A percentile compares a stretch with the other conserved stretches of the same genome.
These are phyloP conservation scores for Termitomyces sp. DNA, from an alignment of 768 basidiomycete genomes.

Conservation along the genomic window DNA sequence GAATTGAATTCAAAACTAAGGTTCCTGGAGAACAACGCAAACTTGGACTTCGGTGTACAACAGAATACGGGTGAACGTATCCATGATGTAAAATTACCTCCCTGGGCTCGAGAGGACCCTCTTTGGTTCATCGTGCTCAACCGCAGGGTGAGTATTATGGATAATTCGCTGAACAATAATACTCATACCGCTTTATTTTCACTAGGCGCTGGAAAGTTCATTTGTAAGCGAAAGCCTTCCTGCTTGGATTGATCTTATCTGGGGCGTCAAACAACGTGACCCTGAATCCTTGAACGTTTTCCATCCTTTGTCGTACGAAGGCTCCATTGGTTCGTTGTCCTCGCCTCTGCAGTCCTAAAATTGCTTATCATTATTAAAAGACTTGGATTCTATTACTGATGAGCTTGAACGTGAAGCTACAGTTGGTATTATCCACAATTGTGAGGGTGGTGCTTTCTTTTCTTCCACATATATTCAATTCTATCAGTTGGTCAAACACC, in stretches of 20 bases:
- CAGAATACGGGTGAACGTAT: constrained; percentile 75
- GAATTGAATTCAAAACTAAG: constrained; percentile 28
- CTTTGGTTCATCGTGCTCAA: constrained; percentile 77
- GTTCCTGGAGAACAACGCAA: constrained; percentile 76
- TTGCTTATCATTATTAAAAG: constrained; percentile 28
- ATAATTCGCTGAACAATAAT: neutral
- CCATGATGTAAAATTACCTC: constrained; percentile 83
- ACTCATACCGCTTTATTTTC: neutral
- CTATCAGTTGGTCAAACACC: constrained; percentile 85
- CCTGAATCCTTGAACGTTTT: constrained; percentile 75
- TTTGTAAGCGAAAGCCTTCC: constrained; percentile 81
- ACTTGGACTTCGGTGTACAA: constrained; percentile 74
- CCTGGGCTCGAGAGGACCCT: constrained; percentile 85
- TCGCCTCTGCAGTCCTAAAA: neutral
- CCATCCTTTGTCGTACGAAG: constrained; percentile 92
- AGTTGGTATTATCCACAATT: constrained; percentile 94
- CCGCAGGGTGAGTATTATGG: constrained; percentile 44
- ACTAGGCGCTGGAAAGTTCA: constrained; percentile 81
- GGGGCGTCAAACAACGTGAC: constrained; percentile 85
- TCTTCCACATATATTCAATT: neutral
- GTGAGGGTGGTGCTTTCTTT: constrained; percentile 32
- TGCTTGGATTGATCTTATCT: constrained; percentile 92
- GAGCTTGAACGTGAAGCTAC: constrained; percentile 88
- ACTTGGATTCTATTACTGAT: constrained; percentile 82
- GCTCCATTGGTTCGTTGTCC: constrained; percentile 62